Conservation (phyloP, 2,329 filamentous ascomycete genomes). For the Dothideomycetes sp. region DNA sequence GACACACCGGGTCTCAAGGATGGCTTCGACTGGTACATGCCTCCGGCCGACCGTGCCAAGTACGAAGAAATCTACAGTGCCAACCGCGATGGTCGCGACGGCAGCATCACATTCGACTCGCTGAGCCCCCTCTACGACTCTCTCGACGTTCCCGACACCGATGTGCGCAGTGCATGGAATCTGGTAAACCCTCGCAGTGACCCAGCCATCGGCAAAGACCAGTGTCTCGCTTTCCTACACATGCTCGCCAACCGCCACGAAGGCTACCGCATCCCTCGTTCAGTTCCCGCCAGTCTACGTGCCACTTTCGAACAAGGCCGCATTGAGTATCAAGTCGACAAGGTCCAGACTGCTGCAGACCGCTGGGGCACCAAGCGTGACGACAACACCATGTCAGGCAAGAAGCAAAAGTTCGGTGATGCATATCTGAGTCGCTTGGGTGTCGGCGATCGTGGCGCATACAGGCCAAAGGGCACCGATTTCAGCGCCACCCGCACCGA, state of each 20-base stretch:
- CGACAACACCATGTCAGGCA: conserved; percentile 72
- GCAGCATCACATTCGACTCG: conserved; percentile 64
- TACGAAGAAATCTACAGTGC: conserved; percentile 97
- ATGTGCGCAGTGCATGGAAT: conserved; percentile 91
- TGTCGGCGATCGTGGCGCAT: conserved; percentile 62
- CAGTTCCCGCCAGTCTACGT: conserved; percentile 82
- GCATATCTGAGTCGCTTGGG: conserved; percentile 89
- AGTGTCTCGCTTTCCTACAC: conserved; percentile 86
- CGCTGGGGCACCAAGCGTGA: conserved; percentile 73
- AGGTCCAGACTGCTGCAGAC: conserved; percentile 51
- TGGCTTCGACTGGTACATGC: conserved; percentile 99
- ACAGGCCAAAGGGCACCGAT: conserved; percentile 79
- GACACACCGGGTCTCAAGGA: conserved; percentile 82
- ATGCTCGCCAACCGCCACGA: conserved; percentile 95
- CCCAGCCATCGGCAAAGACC: conserved; percentile 84
- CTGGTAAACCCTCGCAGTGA: conserved; percentile 85
- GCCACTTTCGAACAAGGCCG: conserved; percentile 89
- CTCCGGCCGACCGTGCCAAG: conserved; percentile 76
- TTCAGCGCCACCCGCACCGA: conserved; percentile 78
- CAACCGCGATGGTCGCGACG: conserved; percentile 69
- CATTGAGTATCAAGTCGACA: conserved; percentile 91
- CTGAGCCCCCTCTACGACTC: conserved; percentile 79
- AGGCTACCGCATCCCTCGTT: conserved; percentile 85
- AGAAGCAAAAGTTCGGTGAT: conserved; percentile 95
- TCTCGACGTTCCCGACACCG: conserved; percentile 63